Percentiles rank a stretch among this genome's conserved stretches.
Evolutionary conservation across 1,284 basidiomycete genomes (phyloP).

Genomic region (Cutaneotrichosporon daszewskae): DNA sequence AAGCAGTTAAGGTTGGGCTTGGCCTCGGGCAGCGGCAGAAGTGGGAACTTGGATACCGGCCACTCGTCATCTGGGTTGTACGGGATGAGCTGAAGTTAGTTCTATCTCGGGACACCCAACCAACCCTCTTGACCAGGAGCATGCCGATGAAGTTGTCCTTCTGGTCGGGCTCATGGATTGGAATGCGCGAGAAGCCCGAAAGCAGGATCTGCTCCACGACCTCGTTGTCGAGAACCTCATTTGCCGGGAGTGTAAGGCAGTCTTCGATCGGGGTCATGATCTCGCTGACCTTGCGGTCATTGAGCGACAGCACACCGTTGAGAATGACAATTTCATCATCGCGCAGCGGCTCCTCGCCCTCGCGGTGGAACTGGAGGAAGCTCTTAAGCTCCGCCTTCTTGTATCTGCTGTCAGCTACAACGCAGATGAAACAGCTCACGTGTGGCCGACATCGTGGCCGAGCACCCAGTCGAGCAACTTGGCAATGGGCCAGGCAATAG

Average conservation of each 20-base stretch:
- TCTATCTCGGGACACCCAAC: constrained; percentile 8
- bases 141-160: constrained; percentile 77
- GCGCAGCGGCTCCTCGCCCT: constrained; percentile 75
- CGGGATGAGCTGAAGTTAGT: constrained; percentile 62
- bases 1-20: constrained; percentile 76
- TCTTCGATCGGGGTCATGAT: constrained; percentile 81
- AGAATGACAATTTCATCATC: constrained; percentile 81
- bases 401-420: constrained; percentile 58
- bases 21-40: constrained; percentile 88
- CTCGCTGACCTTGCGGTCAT: constrained; percentile 69
- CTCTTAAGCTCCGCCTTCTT: constrained; percentile 89
- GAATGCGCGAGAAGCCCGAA: constrained; percentile 90
- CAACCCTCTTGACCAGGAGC: constrained; percentile 75
- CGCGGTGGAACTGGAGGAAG: constrained; percentile 82
- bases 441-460: constrained; percentile 59
- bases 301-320: constrained; percentile 79
- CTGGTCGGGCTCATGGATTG: constrained; percentile 73
- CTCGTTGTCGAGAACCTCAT: constrained; percentile 72
- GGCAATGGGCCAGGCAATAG: constrained; percentile 81
- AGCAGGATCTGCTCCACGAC: constrained; percentile 66
- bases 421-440: constrained; percentile 28
- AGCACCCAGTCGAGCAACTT: constrained; percentile 75
- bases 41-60: constrained; percentile 66
- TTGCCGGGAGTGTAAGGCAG: constrained; percentile 52
- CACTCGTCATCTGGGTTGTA: constrained; percentile 80